Evolutionary conservation across 495 filamentous ascomycete species (phyloP).

Genomic region (Schizothecium vesticola): DNA sequence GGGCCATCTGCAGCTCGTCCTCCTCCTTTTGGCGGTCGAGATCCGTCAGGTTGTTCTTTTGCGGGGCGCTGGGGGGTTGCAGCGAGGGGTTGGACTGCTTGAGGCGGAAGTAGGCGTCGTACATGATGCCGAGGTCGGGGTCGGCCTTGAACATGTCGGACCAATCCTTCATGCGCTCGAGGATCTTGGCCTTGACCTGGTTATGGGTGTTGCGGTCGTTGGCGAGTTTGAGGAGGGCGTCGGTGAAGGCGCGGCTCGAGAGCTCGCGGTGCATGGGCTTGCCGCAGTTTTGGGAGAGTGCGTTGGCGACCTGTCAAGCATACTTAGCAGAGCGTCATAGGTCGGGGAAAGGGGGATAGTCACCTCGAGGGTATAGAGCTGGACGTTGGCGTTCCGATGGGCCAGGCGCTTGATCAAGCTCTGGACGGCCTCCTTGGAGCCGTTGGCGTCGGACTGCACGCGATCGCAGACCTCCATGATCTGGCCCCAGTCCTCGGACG

Average conservation of each 20-base stretch:
- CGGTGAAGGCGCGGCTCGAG: constrained; percentile 90
- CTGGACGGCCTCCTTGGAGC: constrained; percentile 87
- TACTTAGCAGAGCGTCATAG: background rate
- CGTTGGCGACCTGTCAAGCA: constrained; percentile 68
- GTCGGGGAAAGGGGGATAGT: constrained; percentile 6
- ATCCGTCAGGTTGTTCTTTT: constrained; percentile 85
- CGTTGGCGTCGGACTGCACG: constrained; percentile 53
- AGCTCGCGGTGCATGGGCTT: constrained; percentile 87
- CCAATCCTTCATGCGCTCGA: constrained; percentile 96
- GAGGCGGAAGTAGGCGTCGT: constrained; percentile 85
- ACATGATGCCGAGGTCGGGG: constrained; percentile 94
- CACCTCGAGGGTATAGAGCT: constrained; percentile 95
- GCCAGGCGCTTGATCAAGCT: constrained; percentile 93
- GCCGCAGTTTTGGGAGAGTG: constrained; percentile 92
- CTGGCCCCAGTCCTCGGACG: constrained; percentile 96
- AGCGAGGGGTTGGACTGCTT: constrained; percentile 84
- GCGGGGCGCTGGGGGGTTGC: constrained; percentile 85
- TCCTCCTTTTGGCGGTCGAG: constrained; percentile 92
- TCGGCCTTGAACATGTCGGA: constrained; percentile 87
- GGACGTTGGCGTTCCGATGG: constrained; percentile 98
- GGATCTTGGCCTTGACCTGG: constrained; percentile 93
- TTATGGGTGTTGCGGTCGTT: constrained; percentile 92
- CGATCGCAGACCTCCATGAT: constrained; percentile 99
- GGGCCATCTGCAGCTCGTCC: constrained; percentile 93
- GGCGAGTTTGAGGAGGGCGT: constrained; percentile 84